Evolutionary conservation across 257 asterid genomes (phyloP).

Genomic region (Cruciata laevipes): DNA sequence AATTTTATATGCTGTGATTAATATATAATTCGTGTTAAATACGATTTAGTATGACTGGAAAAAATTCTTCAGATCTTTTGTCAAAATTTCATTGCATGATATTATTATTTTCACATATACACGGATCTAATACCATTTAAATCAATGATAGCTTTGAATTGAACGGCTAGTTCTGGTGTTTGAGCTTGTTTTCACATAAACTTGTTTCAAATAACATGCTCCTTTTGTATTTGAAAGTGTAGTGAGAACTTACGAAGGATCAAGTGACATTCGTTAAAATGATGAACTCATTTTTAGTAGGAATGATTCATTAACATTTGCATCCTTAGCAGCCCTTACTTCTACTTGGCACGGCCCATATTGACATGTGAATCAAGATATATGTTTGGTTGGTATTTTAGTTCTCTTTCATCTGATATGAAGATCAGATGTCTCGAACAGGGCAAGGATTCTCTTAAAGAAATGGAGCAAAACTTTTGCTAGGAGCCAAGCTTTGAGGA

Average conservation of each 20-base stretch:
- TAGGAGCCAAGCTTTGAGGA: constrained; percentile 54
- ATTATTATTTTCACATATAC: not conserved
- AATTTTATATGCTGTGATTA: not conserved
- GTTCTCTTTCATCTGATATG: constrained; percentile 73
- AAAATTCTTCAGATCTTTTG: not conserved
- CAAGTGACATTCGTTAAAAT: not conserved
- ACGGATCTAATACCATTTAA: too few species aligned
- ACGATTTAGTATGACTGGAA: not conserved
- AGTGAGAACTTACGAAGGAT: not conserved
- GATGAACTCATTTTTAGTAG: not conserved
- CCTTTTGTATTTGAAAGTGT: not conserved
- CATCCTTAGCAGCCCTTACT: not conserved
- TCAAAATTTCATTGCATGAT: not conserved
- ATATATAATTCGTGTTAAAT: not conserved
- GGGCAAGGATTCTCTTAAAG: constrained; percentile 74
- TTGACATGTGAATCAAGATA: not conserved
- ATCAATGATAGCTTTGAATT: not conserved
- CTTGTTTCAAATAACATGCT: not conserved
- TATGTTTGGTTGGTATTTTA: constrained; percentile 12
- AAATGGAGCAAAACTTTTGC: constrained; percentile 80
- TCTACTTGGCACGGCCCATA: not conserved
- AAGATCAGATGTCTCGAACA: constrained; percentile 90
- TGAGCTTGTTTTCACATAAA: not conserved
- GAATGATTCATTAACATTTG: not conserved
- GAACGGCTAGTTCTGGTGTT: not conserved